Evolutionary conservation across 345 rosid genomes (phyloP).

Genomic region (Citropsis articulata): DNA sequence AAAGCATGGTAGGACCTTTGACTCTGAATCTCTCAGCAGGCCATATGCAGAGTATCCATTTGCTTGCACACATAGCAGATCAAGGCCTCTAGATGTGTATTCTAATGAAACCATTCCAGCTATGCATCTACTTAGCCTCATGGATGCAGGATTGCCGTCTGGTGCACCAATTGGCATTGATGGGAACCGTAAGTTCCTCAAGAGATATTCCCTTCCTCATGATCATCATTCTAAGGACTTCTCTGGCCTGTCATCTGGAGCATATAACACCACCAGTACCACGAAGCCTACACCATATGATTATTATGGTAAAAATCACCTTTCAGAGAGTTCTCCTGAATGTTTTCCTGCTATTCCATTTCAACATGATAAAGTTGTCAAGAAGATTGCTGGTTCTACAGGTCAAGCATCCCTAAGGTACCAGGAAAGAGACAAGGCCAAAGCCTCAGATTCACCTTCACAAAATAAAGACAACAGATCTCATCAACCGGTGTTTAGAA

Average conservation of each 20-base stretch:
- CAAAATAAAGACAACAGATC: constrained; percentile 31
- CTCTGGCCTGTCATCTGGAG: constrained; percentile 38
- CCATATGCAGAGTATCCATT: constrained; percentile 36
- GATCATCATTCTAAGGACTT: constrained; percentile 46
- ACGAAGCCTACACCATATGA: constrained; percentile 34
- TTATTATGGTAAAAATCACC: constrained; percentile 35
- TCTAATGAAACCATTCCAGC: constrained; percentile 83
- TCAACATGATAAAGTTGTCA: constrained; percentile 40
- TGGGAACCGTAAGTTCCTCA: constrained; percentile 40
- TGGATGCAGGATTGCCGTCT: constrained; percentile 68
- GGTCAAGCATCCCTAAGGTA: constrained; percentile 39
- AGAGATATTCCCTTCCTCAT: constrained; percentile 42
- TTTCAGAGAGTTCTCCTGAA: constrained; percentile 32
- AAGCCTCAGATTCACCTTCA: constrained; percentile 27
- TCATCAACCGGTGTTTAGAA: constrained; percentile 27
- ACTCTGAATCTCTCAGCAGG: constrained; percentile 33
- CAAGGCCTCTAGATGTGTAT: constrained; percentile 48
- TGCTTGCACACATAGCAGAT: constrained; percentile 51
- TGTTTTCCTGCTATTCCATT: constrained; percentile 35
- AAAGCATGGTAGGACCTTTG: constrained; percentile 45
- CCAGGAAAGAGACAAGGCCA: constrained; percentile 50
- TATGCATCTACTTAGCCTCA: constrained; percentile 87
- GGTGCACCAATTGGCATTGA: constrained; percentile 45
- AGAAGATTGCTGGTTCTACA: constrained; percentile 27
- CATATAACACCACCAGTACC: constrained; percentile 31